A percentile compares a stretch with the other conserved stretches of the same genome.
phyloP scores from a whole-genome alignment of 805 yeast genomes.

The Candida coleopterorum region DNA sequence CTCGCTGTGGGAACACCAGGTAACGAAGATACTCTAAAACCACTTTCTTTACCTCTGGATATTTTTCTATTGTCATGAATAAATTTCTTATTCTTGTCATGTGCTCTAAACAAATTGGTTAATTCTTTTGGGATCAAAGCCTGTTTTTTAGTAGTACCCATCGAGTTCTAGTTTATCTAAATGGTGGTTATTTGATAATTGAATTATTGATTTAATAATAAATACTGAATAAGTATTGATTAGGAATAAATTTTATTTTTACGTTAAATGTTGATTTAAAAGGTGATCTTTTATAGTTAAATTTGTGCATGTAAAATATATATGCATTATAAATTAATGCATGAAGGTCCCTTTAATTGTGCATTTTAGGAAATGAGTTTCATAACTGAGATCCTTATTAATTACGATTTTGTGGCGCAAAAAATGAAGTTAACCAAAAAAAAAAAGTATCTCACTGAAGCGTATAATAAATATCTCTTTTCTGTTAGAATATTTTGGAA shows the following conservation, averaged over 20 bases:
- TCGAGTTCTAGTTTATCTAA: too few relatives aligned
- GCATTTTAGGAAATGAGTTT: neutral
- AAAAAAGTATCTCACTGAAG: too few relatives aligned
- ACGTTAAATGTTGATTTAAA: too few relatives aligned
- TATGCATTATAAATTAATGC: slow-evolving; percentile 1
- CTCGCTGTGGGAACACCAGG: slow-evolving; percentile 14
- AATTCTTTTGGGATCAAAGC: slow-evolving; percentile 3
- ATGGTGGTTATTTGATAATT: too few relatives aligned
- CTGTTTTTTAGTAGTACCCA: slow-evolving; percentile 1
- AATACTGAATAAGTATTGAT: too few relatives aligned
- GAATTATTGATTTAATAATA: too few relatives aligned
- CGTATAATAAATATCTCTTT: too few relatives aligned
- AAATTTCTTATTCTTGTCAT: neutral
- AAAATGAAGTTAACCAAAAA: too few relatives aligned
- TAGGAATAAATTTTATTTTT: too few relatives aligned
- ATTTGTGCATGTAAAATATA: neutral
- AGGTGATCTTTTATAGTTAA: neutral
- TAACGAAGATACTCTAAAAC: slow-evolving; percentile 9
- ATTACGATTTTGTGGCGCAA: neutral
- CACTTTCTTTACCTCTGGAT: neutral
- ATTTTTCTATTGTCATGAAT: neutral
- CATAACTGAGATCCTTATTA: neutral
- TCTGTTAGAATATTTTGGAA: too few relatives aligned
- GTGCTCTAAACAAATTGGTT: slow-evolving; percentile 2
- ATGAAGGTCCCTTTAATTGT: slow-evolving; percentile 1